Base-by-base conservation (phyloP, 2,329 filamentous ascomycete genomes). In the Cladophialophora carrionii region DNA sequence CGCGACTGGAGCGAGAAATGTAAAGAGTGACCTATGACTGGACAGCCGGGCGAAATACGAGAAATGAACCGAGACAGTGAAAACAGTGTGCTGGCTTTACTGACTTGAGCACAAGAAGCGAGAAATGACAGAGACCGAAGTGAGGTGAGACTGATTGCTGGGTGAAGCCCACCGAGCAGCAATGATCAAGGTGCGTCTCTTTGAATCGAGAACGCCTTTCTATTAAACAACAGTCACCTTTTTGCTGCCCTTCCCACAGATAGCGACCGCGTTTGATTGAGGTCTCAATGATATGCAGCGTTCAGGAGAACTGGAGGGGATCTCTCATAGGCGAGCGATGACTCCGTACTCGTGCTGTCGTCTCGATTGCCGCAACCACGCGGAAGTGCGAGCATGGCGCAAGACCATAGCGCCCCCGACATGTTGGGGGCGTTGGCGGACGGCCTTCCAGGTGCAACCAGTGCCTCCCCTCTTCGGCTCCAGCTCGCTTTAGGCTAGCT, bases 221-320 rank as follows among this genome's bases (percentile, higher is more conserved):
- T 51, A 60, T 53, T 29, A 54, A 54, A 12, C n/a, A 34, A 22
- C 29, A 31, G 6, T 22, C 29, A 14, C 10, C 2, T 43, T 5
- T 41, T n/a, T 41, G 37, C 37, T 41, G 37, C 37, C 14, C 7
- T n/a, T 43, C 3, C 37, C 37, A 43, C 37, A 43, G 17, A 20
- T 43, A 17, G 34, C 48, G 49, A 60, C 46, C 57, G 31, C 57
- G 57, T 60, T 60, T 37, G 48, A 60, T 60, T 53, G 56, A 58
- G 56, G 57, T 53, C 48, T 60, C 57, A 53, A 53, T 29, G 51
- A 62, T 57, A 64, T 64, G 62, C 62, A 64, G 51, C 51, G 17
- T 60, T 57, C 62, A 64, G 62, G 62, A 60, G 62, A 60, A 64
- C 49, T 48, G 41, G 46, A 49, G 37, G 43, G 34, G 41, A 51